Evolutionary conservation across 176 grass and related monocot species (phyloP).

Genomic region (Aechmea fasciata): DNA sequence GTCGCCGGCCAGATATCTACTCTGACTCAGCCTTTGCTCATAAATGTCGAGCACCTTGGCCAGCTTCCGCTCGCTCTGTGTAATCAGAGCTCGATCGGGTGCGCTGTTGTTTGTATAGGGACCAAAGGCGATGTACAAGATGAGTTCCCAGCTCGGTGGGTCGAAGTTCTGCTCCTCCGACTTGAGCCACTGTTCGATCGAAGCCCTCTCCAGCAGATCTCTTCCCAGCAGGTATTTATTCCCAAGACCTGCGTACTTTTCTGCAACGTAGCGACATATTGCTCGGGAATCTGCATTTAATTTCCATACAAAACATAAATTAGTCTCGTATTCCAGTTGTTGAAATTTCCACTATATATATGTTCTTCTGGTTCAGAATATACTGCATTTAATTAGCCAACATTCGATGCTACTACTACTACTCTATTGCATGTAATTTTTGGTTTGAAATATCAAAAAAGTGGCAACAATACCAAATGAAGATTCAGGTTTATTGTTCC

Average conservation of each 20-base stretch:
- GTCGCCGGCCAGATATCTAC: constrained; percentile 53
- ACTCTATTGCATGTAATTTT: no score
- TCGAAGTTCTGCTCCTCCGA: constrained; percentile 77
- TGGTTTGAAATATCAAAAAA: no score
- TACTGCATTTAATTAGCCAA: no score
- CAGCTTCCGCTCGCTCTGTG: constrained; percentile 28
- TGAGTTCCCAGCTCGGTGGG: constrained; percentile 67
- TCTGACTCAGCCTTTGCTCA: constrained; percentile 65
- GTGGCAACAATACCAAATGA: no score
- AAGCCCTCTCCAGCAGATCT: constrained; percentile 73
- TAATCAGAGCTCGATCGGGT: neutral
- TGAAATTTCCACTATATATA: constrained; percentile 1
- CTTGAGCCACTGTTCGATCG: constrained; percentile 92
- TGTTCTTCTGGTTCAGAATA: neutral
- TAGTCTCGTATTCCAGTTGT: neutral
- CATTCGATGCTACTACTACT: no score
- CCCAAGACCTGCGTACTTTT: constrained; percentile 45
- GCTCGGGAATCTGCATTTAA: constrained; percentile 74
- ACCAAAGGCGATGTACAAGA: constrained; percentile 69
- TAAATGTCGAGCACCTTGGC: constrained; percentile 75
- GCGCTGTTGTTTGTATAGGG: neutral
- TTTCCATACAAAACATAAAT: constrained; percentile 7
- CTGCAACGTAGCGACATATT: constrained; percentile 64
- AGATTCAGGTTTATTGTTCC: no score
- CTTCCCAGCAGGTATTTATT: constrained; percentile 56